These are phyloP conservation scores for Calendula officinalis DNA, from an alignment of 129 eudicot species.

Conservation along the genomic window DNA sequence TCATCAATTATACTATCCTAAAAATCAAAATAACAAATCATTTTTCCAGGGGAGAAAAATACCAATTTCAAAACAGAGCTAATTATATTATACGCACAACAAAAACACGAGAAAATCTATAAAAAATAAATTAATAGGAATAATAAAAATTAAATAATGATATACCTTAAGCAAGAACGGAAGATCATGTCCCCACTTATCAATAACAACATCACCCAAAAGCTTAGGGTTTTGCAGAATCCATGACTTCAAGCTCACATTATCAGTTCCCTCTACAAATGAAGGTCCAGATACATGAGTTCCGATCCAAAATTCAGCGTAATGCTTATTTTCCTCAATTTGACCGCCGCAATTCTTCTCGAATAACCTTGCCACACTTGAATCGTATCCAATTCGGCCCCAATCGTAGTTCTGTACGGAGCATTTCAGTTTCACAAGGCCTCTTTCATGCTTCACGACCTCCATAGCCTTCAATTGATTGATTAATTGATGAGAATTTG, in stretches of 20 bases:
- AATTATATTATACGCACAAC: not conserved
- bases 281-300: slow-evolving; percentile 89
- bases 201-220: slow-evolving; percentile 70
- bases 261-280: slow-evolving; percentile 14
- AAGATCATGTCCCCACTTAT: slow-evolving; percentile 69
- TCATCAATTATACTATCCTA: slow-evolving; percentile 2
- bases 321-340: slow-evolving; percentile 47
- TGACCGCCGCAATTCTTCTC: slow-evolving; percentile 39
- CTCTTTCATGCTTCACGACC: not conserved
- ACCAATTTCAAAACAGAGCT: not conserved
- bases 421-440: slow-evolving; percentile 56
- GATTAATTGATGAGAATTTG: not conserved
- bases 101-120: not conserved
- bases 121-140: too few species aligned
- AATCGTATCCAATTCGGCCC: slow-evolving; percentile 71
- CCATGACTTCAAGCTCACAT: slow-evolving; percentile 60
- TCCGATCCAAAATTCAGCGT: slow-evolving; percentile 98
- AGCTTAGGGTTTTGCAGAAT: slow-evolving; percentile 66
- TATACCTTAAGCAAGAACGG: slow-evolving; percentile 87
- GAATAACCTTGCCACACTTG: slow-evolving; percentile 58
- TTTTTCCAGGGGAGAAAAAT: not conserved
- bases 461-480: not conserved
- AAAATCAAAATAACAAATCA: not conserved
- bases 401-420: slow-evolving; percentile 76
- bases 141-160: not conserved